These are phyloP conservation scores for Phytopythium kandeliae DNA, from an alignment of 352 stramenopile species.

Conservation along the genomic window DNA sequence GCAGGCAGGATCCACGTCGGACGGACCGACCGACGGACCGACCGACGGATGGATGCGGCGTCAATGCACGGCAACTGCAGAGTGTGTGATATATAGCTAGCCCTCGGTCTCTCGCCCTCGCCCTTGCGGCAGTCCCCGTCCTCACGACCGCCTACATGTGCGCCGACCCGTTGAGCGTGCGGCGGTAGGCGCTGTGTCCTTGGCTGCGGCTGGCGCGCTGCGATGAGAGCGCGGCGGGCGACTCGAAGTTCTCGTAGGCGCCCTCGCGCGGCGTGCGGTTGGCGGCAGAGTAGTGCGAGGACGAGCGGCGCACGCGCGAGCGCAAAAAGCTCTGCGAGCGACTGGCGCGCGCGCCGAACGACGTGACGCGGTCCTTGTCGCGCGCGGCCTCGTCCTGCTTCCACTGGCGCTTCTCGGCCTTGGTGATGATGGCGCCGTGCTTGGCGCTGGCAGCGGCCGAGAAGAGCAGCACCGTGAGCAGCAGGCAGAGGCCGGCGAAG, in stretches of 20 bases:
- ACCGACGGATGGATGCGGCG: no score
- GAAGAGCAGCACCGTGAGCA: constrained; percentile 78
- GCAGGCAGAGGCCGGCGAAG: constrained; percentile 56
- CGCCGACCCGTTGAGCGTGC: constrained; percentile 29
- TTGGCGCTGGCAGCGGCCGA: constrained; percentile 73
- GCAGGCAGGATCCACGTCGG: no score
- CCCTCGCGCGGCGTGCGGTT: constrained; percentile 45
- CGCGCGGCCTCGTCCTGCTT: constrained; percentile 41
- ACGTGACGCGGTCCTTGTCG: constrained; percentile 32
- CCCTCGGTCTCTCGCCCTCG: no score
- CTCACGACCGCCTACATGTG: constrained; percentile 6
- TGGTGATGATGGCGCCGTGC: constrained; percentile 79
- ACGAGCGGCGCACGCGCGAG: constrained; percentile 55
- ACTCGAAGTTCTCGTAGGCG: constrained; percentile 81
- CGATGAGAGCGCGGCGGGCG: constrained; percentile 29
- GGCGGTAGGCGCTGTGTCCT: constrained; percentile 7
- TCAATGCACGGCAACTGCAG: no score
- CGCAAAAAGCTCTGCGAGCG: constrained; percentile 80
- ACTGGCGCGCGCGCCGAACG: constrained; percentile 46
- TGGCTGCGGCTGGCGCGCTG: constrained; percentile 15
- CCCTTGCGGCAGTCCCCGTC: no score
- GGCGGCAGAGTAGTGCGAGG: constrained; percentile 35
- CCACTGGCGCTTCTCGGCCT: constrained; percentile 76
- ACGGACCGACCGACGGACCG: no score
- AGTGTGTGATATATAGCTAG: no score